Percentiles rank a stretch among this genome's conserved stretches.
phyloP scores from a whole-genome alignment of 2,329 filamentous ascomycete species.

The Monilinia fructicola region DNA sequence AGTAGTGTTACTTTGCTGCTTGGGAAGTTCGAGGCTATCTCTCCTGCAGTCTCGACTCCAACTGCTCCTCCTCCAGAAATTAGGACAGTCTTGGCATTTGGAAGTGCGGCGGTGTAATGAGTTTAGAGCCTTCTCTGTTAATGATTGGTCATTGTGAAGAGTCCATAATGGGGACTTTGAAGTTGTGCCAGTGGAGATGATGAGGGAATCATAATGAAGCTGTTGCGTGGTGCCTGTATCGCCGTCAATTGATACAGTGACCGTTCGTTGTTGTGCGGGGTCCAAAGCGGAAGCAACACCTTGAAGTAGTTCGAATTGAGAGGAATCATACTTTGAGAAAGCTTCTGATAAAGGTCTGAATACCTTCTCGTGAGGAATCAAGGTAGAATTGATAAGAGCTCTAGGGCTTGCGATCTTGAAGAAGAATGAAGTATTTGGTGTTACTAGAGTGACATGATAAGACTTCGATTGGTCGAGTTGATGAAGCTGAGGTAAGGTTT shows the following conservation, averaged over 20 bases:
- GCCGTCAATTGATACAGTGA: conserved; percentile 36
- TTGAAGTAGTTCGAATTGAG: conserved; percentile 46
- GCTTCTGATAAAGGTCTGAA: conserved; percentile 44
- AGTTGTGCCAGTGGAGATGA: conserved; percentile 51
- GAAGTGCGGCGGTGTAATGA: conserved; percentile 45
- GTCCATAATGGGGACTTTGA: conserved; percentile 48
- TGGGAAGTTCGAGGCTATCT: conserved; percentile 44
- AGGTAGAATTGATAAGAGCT: conserved; percentile 47
- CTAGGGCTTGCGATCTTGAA: conserved; percentile 49
- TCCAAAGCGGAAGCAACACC: conserved; percentile 45
- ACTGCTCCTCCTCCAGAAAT: conserved; percentile 48
- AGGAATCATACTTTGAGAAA: conserved; percentile 45
- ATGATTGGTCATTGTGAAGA: conserved; percentile 42
- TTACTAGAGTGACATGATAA: conserved; percentile 48
- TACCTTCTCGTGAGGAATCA: conserved; percentile 48
- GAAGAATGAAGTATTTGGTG: conserved; percentile 44
- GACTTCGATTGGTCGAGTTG: conserved; percentile 31
- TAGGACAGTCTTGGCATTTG: conserved; percentile 46
- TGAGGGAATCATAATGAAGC: conserved; percentile 46
- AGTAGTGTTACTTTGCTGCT: conserved; percentile 49
- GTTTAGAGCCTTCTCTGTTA: conserved; percentile 42
- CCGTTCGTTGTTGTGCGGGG: conserved; percentile 37
- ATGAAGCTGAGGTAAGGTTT: conserved; percentile 47
- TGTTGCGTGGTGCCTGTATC: conserved; percentile 26
- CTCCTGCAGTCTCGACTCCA: conserved; percentile 50